Percentiles rank a stretch among this genome's conserved stretches.
These are phyloP conservation scores for Tympanopsis confertula DNA, from an alignment of 2,329 filamentous ascomycete genomes.

Conservation along the genomic window DNA sequence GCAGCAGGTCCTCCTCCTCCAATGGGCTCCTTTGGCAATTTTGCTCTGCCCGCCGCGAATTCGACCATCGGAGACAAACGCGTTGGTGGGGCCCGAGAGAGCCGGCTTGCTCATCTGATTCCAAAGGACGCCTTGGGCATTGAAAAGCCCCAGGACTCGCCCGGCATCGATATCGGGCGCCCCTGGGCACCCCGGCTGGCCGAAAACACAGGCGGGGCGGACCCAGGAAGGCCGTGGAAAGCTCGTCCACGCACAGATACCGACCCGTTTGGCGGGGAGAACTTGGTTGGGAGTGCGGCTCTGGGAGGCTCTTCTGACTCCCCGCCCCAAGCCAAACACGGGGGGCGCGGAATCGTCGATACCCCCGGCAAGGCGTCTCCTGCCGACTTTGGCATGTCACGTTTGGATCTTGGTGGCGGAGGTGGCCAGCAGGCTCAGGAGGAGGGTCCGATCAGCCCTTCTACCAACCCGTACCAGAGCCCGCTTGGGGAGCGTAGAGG, in stretches of 20 bases:
- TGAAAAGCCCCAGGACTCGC: slow-evolving; percentile 36
- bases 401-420: slow-evolving; percentile 43
- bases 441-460: slow-evolving; percentile 75
- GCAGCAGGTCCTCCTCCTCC: slow-evolving; percentile 53
- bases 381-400: slow-evolving; percentile 51
- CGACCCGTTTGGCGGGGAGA: slow-evolving; percentile 58
- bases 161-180: slow-evolving; percentile 19
- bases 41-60: slow-evolving; percentile 52
- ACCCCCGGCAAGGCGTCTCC: slow-evolving; percentile 42
- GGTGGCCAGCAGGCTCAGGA: slow-evolving; percentile 37
- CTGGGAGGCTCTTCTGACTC: slow-evolving; percentile 64
- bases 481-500: slow-evolving; percentile 65
- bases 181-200: slow-evolving; percentile 31
- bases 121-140: slow-evolving; percentile 66
- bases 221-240: slow-evolving; percentile 38
- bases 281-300: slow-evolving; percentile 56
- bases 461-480: slow-evolving; percentile 92
- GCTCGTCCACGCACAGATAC: slow-evolving; percentile 58
- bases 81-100: slow-evolving; percentile 59
- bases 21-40: slow-evolving; percentile 83
- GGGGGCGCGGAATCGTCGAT: slow-evolving; percentile 29
- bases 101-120: slow-evolving; percentile 75
- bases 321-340: slow-evolving; percentile 17
- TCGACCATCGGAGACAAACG: slow-evolving; percentile 61
- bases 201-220: slow-evolving; percentile 29